Evolutionary conservation across 441 rosid species (phyloP), one percentile per base, ranked within the genome.

Genomic region (Adansonia gregorii): DNA sequence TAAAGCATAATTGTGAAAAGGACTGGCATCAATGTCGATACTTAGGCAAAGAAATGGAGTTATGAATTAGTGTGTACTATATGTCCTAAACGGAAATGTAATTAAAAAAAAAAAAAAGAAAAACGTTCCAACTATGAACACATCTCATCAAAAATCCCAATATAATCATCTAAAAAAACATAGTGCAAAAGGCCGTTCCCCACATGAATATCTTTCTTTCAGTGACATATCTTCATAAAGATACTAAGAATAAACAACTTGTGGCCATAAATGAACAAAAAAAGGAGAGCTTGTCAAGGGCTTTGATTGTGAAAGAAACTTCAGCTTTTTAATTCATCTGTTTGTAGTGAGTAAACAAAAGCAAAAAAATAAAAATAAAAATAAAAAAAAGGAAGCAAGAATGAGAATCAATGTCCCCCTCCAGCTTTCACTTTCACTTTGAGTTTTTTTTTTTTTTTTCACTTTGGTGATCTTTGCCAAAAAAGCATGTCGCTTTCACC

Each of bases 251-350:
- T 51, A 77, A 74, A 17, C 61, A 46, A 59, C n/a, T 74, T 80
- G 85, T 78, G 87, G 84, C 69, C 52, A 65, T 8, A 35, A 73
- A 69, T 78, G 55, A 78, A 59, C 78, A 27, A 52, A 15, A 55
- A 55, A 61, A 22, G 39, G 45, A 17, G 27, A 35, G 22, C n/a
- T 3, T 61, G 73, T 77, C 73, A 0, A 54, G 19, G 19, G 72
- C 61, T 54, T 55, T 77, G 75, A 22, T 8, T 9, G 14, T 76
- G 83, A 84, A 78, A 82, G 52, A 27, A 76, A 64, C 83, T 46
- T 56, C 65, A 51, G 51, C 64, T 46, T 75, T 15, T 78, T 63
- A 17, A 8, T 67, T 48, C 27, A 48, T 80, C 24, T 76, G n/a
- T 55, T 49, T 77, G 59, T 64, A 56, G 52, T 51, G 68, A 27